Percentiles rank a stretch among this genome's conserved stretches.
phyloP scores from a whole-genome alignment of 331 rosid genomes.

The Cydonia oblonga region DNA sequence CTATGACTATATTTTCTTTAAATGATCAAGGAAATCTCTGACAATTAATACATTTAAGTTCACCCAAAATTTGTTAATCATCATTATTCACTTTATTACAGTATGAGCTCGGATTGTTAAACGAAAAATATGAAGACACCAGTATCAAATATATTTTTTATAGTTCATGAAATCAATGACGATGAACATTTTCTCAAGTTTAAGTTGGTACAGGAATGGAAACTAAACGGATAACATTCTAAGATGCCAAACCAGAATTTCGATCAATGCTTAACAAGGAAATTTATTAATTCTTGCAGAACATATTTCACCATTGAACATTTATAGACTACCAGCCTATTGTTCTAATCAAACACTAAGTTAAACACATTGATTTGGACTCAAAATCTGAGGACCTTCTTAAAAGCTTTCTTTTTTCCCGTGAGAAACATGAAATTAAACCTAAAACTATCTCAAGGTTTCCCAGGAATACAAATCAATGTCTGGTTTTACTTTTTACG shows the following conservation, averaged over 20 bases:
- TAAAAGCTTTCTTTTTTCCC: no score
- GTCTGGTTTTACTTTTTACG: background rate
- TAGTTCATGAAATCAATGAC: background rate
- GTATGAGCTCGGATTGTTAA: background rate
- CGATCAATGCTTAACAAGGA: background rate
- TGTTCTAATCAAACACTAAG: background rate
- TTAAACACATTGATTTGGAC: background rate
- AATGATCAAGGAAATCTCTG: background rate
- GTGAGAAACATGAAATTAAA: background rate
- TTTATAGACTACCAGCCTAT: background rate
- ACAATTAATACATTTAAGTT: background rate
- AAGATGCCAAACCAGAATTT: background rate
- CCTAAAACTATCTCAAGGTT: background rate
- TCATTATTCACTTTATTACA: background rate
- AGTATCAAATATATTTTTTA: background rate
- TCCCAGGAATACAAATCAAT: background rate
- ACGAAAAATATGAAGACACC: background rate
- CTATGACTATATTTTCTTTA: background rate
- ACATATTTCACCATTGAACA: background rate
- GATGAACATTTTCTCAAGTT: background rate
- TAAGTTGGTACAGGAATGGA: background rate
- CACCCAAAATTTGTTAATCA: background rate
- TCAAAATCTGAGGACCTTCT: background rate
- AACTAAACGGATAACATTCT: background rate
- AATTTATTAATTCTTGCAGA: no score